Conservation (phyloP, 2,329 filamentous ascomycete genomes). For the Epichloe brachyelytri region DNA sequence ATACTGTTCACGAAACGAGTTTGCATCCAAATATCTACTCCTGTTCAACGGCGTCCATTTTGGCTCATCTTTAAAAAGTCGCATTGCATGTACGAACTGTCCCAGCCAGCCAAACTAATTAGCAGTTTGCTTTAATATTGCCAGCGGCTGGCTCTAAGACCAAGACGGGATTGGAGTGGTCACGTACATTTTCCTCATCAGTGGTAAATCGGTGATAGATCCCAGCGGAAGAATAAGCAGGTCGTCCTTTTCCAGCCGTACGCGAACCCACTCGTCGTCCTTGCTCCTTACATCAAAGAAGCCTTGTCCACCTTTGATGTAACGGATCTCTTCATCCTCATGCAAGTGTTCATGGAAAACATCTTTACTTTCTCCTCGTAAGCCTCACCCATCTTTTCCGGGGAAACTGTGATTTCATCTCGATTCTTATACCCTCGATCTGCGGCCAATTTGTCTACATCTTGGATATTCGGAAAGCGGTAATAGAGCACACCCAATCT, state of each 20-base stretch:
- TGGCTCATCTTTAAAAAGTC: slow-evolving; percentile 94
- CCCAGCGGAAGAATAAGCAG: slow-evolving; percentile 81
- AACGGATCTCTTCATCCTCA: slow-evolving; percentile 96
- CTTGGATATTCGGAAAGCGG: slow-evolving; percentile 47
- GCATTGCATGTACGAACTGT: slow-evolving; percentile 90
- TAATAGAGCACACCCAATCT: slow-evolving; percentile 73
- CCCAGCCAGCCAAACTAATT: neutral
- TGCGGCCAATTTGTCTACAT: slow-evolving; percentile 61
- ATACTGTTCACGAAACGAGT: slow-evolving; percentile 69
- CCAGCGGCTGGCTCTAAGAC: neutral
- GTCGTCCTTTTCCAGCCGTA: slow-evolving; percentile 73
- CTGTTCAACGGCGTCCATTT: slow-evolving; percentile 96
- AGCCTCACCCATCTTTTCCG: slow-evolving; percentile 65
- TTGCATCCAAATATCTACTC: slow-evolving; percentile 60
- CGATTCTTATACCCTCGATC: slow-evolving; percentile 84
- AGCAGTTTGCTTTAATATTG: neutral
- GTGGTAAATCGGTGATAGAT: slow-evolving; percentile 98
- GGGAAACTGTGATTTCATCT: slow-evolving; percentile 84
- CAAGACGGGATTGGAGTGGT: neutral
- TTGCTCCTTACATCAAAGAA: slow-evolving; percentile 86
- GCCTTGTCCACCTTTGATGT: slow-evolving; percentile 75
- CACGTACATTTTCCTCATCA: slow-evolving; percentile 71
- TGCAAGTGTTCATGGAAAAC: slow-evolving; percentile 96
- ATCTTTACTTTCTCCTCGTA: slow-evolving; percentile 91
- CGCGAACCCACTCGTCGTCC: slow-evolving; percentile 79